phyloP scores from a whole-genome alignment of 164 flowering plant genomes.

The Vitis rotundifolia region DNA sequence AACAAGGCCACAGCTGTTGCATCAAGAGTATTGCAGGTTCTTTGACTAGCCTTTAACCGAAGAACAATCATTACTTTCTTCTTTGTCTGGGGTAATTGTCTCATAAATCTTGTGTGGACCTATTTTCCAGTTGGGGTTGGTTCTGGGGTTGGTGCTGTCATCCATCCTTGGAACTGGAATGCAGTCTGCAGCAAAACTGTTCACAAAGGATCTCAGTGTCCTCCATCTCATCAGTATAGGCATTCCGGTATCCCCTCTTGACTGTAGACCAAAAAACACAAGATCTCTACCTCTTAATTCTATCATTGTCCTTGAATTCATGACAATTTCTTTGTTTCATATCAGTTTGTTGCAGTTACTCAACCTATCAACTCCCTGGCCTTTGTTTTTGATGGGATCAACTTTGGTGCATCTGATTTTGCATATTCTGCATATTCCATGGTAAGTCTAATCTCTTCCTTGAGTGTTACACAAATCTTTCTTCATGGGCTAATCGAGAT shows the following conservation, averaged over 20 bases:
- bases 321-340: neutral
- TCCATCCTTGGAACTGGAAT: conserved; percentile 64
- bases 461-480: neutral
- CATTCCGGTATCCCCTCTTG: conserved; percentile 57
- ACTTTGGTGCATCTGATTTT: conserved; percentile 95
- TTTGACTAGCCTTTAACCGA: neutral
- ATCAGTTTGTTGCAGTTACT: conserved; percentile 88
- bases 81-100: neutral
- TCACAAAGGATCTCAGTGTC: conserved; percentile 62
- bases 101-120: neutral
- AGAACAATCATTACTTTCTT: neutral
- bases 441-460: conserved; percentile 41
- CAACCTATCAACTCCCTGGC: conserved; percentile 90
- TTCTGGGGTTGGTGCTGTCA: conserved; percentile 63
- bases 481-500: neutral
- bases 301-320: neutral
- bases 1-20: conserved; percentile 62
- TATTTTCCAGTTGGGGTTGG: conserved; percentile 67
- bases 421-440: conserved; percentile 80
- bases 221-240: conserved; percentile 58
- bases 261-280: neutral
- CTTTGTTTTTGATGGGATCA: conserved; percentile 90
- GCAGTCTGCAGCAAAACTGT: conserved; percentile 58
- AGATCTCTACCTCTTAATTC: neutral
- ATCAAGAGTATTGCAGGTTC: conserved; percentile 82